These are phyloP conservation scores for Debaryomycetaceae sp. DNA, from an alignment of 1,139 yeast genomes.

Conservation along the genomic window DNA sequence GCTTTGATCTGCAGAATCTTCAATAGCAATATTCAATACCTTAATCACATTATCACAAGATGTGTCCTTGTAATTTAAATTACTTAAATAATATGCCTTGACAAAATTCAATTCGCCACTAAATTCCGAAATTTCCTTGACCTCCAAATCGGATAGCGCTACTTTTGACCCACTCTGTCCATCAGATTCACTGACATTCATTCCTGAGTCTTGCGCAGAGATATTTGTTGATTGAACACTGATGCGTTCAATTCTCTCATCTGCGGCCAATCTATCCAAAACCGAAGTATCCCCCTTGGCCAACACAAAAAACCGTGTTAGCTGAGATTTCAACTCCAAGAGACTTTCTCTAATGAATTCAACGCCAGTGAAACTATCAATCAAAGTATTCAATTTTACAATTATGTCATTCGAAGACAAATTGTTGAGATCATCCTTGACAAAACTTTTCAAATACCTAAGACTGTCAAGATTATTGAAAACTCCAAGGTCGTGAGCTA, in stretches of 20 bases:
- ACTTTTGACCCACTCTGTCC: not conserved
- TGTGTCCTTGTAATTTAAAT: constrained; percentile 3
- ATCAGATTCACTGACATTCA: not conserved
- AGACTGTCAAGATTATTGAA: constrained; percentile 13
- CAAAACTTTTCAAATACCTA: constrained; percentile 8
- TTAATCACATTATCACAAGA: constrained; percentile 1
- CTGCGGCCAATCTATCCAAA: constrained; percentile 8
- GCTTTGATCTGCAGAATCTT: not conserved
- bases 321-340: not conserved
- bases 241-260: not conserved
- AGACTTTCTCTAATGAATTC: constrained; percentile 2
- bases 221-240: not conserved
- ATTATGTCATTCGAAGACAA: constrained; percentile 3
- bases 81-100: constrained; percentile 3
- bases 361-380: constrained; percentile 4
- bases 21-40: constrained; percentile 3
- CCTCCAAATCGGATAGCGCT: not conserved
- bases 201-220: not conserved
- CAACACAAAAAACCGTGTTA: constrained; percentile 4
- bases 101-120: constrained; percentile 3
- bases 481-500: constrained; percentile 12
- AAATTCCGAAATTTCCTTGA: not conserved
- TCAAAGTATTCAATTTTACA: constrained; percentile 2
- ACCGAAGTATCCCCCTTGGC: constrained; percentile 9
- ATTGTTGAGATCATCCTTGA: constrained; percentile 1